Evolutionary conservation across 805 yeast species (phyloP).

Genomic region (Metschnikowia kofuensis): DNA sequence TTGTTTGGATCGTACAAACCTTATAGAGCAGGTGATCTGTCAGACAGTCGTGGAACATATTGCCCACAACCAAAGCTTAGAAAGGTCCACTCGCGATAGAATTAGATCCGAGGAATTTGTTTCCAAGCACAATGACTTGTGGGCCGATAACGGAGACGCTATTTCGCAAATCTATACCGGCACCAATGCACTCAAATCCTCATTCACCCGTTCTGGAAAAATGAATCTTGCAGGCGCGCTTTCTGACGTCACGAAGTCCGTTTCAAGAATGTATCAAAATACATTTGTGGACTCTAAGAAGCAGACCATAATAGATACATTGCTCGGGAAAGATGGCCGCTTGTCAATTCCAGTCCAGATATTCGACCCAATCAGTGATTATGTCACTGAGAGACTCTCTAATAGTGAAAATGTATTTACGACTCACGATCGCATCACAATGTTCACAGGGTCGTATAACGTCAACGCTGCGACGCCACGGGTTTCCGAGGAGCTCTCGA

Average conservation of each 20-base stretch:
- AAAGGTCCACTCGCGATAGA: constrained; percentile 5
- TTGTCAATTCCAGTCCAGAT: constrained; percentile 68
- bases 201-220: constrained; percentile 91
- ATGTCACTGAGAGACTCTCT: constrained; percentile 62
- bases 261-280: constrained; percentile 91
- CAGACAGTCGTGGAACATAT: constrained; percentile 56
- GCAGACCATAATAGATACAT: constrained; percentile 83
- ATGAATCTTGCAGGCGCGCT: constrained; percentile 96
- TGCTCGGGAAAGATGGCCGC: constrained; percentile 73
- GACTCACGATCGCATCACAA: constrained; percentile 51
- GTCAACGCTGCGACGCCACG: constrained; percentile 66
- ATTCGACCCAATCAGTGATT: constrained; percentile 87
- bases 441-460: constrained; percentile 85
- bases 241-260: constrained; percentile 96
- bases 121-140: constrained; percentile 23
- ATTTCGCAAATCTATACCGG: constrained; percentile 64
- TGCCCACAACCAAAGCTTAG: constrained; percentile 2
- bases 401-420: constrained; percentile 54
- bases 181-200: constrained; percentile 83
- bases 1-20: constrained; percentile 90
- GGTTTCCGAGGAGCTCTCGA: constrained; percentile 52
- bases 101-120: constrained; percentile 14
- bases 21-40: constrained; percentile 82
- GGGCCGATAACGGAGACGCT: constrained; percentile 73
- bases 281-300: constrained; percentile 90